Base-by-base conservation (phyloP, 2,329 filamentous ascomycete genomes). In the Apiospora kogelbergensis region DNA sequence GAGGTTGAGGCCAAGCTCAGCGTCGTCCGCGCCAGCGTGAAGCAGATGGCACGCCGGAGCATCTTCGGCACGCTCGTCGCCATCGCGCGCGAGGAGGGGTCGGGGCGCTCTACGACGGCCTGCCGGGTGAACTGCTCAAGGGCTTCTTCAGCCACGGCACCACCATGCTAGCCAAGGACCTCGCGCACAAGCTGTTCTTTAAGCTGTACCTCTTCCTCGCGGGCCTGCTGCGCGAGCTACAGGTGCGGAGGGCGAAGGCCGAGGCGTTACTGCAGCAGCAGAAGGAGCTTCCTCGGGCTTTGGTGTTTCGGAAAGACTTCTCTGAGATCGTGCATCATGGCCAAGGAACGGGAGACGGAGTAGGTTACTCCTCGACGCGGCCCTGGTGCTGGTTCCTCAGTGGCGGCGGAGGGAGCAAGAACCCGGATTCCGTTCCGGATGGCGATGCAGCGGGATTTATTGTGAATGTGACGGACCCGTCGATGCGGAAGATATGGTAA, bases 121-220 rank as follows among this genome's bases (percentile, higher is more conserved):
- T 97, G 0, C 85, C 85, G 17, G 92, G 90, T 5, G 93, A 97
- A 79, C 84, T 97, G 3, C 80, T 95, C 10, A 95, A 94, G 75
- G 92, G 92, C 0, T 97, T 97, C 81, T 90, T 97, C 75, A 90
- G 89, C 26, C 94, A 97, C 75, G 94, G 94, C 0, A 86, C 94
- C 66, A 95, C 94, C 0, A 97, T 97, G 93, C 82, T 95, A 67
- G 89, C 93, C 69, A 97, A 97, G 80, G 93, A 95, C 68, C 82
- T 88, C 6, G 87, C 96, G 10, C 93, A 97, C 77, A 84, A 87
- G 37, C 79, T 90, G 20, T 88, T 97, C 68, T 87, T 97, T 70
- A 88, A 88, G 71, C 74, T 91, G 5, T 97, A 95, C 80, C 92
- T 93, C 73, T 76, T 90, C 7, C 76, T 91, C 1, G 80, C 92